Conservation (phyloP, 176 grass and related monocot species). For the Phragmites australis region DNA sequence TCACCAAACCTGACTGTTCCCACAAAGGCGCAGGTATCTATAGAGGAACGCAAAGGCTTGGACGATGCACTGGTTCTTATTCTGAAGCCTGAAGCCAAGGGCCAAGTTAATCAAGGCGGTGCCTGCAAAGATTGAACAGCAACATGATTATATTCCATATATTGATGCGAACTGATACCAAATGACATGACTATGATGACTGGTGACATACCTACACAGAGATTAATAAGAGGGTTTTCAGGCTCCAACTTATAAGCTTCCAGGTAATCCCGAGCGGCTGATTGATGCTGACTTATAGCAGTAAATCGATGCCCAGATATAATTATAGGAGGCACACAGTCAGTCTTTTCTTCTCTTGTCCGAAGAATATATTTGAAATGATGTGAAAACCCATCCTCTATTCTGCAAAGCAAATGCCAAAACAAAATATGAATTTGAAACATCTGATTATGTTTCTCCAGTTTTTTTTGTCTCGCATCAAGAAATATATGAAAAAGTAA, state of each 20-base stretch:
- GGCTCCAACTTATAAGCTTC: conserved; percentile 89
- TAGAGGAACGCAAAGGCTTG: conserved; percentile 92
- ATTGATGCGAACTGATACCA: conserved; percentile 2
- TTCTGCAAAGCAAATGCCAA: conserved; percentile 51
- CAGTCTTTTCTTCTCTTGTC: conserved; percentile 53
- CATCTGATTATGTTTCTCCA: conserved; percentile 7
- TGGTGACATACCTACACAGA: conserved; percentile 73
- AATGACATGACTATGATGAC: neutral
- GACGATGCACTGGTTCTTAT: conserved; percentile 87
- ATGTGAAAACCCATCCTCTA: conserved; percentile 65
- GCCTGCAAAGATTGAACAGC: conserved; percentile 52
- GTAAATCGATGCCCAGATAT: conserved; percentile 89
- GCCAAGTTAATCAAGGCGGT: conserved; percentile 83
- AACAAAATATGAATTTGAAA: conserved; percentile 20
- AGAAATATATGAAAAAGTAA: neutral
- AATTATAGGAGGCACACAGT: conserved; percentile 73
- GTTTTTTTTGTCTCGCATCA: neutral
- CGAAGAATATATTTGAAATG: conserved; percentile 74
- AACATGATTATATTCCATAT: conserved; percentile 10
- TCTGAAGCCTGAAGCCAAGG: conserved; percentile 91
- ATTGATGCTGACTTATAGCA: conserved; percentile 78
- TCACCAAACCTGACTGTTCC: conserved; percentile 65
- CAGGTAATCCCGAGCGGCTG: conserved; percentile 82
- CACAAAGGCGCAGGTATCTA: conserved; percentile 63
- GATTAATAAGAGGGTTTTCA: conserved; percentile 80